These are phyloP conservation scores for Verbena officinalis DNA, from an alignment of 257 asterid species.

Conservation along the genomic window DNA sequence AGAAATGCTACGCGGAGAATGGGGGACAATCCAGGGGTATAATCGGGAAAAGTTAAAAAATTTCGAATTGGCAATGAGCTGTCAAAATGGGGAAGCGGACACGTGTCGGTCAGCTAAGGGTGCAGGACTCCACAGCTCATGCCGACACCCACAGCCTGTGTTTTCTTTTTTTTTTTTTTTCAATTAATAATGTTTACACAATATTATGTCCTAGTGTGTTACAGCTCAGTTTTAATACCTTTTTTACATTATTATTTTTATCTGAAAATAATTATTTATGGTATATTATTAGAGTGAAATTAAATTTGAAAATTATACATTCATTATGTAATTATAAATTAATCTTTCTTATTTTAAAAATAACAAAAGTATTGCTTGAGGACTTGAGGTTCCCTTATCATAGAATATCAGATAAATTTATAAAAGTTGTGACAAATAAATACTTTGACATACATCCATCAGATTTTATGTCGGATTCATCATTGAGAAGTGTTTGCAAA, in stretches of 20 bases:
- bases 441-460: too few species aligned
- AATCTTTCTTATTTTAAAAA: too few species aligned
- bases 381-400: too few species aligned
- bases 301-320: too few species aligned
- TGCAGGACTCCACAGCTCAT: not conserved
- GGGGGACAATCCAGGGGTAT: constrained; percentile 25
- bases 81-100: constrained; percentile 24
- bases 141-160: not conserved
- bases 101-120: not conserved
- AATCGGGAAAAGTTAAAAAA: not conserved
- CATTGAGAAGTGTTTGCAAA: too few species aligned
- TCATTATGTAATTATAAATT: too few species aligned
- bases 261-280: not conserved
- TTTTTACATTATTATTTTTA: not conserved
- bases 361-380: too few species aligned
- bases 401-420: too few species aligned
- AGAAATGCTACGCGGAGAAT: constrained; percentile 29
- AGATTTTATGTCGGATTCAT: too few species aligned
- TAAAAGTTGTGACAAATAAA: too few species aligned
- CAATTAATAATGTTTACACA: not conserved
- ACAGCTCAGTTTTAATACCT: not conserved
- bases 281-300: too few species aligned
- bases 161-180: too few species aligned
- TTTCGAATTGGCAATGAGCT: constrained; percentile 37
- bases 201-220: not conserved